Conservation (phyloP, 2,329 filamentous ascomycete genomes). For the Monilinia fructicola region DNA sequence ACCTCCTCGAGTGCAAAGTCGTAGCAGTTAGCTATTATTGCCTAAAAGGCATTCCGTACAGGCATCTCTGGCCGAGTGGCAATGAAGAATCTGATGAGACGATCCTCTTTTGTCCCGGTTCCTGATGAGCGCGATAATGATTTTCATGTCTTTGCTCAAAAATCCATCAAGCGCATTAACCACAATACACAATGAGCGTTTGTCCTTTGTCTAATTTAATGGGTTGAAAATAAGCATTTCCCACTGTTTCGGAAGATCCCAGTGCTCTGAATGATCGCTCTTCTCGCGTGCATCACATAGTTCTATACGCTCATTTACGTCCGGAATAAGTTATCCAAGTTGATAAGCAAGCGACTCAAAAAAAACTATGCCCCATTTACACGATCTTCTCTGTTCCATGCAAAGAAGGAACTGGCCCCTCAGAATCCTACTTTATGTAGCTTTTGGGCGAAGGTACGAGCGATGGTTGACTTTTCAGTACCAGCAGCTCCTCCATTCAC, state of each 20-base stretch:
- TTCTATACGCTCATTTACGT: not conserved
- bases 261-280: not conserved
- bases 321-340: not conserved
- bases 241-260: not conserved
- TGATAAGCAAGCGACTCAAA: not conserved
- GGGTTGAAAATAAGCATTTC: not conserved
- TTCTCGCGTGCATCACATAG: not conserved
- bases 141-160: not conserved
- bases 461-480: not conserved
- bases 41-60: constrained; percentile 2
- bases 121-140: not conserved
- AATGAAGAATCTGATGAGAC: not conserved
- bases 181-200: not conserved
- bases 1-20: not conserved
- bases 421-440: too few species aligned
- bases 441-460: not conserved
- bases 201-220: not conserved
- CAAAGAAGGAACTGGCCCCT: constrained; percentile 2
- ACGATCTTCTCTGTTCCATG: too few species aligned
- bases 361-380: not conserved
- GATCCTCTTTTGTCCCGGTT: not conserved
- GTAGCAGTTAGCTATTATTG: not conserved
- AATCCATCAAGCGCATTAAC: constrained; percentile 15
- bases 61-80: constrained; percentile 11
- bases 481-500: not conserved